Evolutionary conservation across 192 early-diverging fungal species (phyloP).

Genomic region (Thamnidium elegans): DNA sequence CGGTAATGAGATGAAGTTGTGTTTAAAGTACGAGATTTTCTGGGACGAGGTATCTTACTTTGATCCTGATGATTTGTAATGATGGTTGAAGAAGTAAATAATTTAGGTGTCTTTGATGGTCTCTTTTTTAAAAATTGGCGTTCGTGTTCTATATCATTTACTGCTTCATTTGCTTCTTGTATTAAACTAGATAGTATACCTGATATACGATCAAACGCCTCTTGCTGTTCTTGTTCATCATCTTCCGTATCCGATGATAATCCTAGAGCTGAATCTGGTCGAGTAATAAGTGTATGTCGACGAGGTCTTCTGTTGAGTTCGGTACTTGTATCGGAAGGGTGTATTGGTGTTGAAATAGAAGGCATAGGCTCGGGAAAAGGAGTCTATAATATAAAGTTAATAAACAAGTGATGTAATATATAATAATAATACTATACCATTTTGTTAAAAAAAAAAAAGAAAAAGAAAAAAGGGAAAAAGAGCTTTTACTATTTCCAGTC

Average conservation of each 20-base stretch:
- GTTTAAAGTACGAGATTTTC: background rate
- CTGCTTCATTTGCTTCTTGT: constrained; percentile 34
- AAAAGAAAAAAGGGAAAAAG: no score
- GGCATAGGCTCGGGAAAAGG: constrained; percentile 17
- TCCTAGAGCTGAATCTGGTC: constrained; percentile 20
- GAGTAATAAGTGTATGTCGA: constrained; percentile 11
- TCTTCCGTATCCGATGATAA: constrained; percentile 14
- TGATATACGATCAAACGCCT: constrained; percentile 33
- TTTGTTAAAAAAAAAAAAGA: no score
- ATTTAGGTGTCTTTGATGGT: background rate
- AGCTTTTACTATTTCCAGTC: no score
- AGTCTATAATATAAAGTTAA: background rate
- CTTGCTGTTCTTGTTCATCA: constrained; percentile 20
- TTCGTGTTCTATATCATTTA: constrained; percentile 17
- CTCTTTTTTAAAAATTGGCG: constrained; percentile 3
- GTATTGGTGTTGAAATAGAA: constrained; percentile 15
- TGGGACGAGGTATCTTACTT: constrained; percentile 15
- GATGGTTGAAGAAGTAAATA: background rate
- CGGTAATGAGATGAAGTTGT: background rate
- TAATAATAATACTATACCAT: no score
- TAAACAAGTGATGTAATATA: no score
- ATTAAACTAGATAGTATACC: constrained; percentile 29
- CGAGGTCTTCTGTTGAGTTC: background rate
- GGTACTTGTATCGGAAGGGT: background rate
- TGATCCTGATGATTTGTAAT: background rate